These are phyloP conservation scores for Sphagnurus paluster DNA, from an alignment of 1,284 basidiomycete genomes.

Conservation along the genomic window DNA sequence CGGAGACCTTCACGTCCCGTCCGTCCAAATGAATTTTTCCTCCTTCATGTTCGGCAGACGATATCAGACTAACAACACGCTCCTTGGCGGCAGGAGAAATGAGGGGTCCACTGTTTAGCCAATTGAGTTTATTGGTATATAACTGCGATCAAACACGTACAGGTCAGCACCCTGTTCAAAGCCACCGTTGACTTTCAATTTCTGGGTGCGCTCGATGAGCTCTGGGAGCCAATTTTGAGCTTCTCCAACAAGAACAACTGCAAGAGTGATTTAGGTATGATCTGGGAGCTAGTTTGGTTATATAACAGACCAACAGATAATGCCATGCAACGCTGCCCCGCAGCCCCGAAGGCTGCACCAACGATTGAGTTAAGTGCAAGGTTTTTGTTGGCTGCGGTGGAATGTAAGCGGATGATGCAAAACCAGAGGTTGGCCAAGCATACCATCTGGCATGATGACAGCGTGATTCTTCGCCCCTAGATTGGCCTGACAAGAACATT, in stretches of 20 bases:
- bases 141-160: slow-evolving; percentile 45
- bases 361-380: slow-evolving; percentile 90
- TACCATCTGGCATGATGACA: slow-evolving; percentile 93
- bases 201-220: slow-evolving; percentile 80
- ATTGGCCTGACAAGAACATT: slow-evolving; percentile 67
- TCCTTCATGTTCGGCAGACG: slow-evolving; percentile 82
- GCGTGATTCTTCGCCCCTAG: slow-evolving; percentile 97
- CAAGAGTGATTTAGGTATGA: slow-evolving; percentile 9
- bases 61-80: slow-evolving; percentile 78
- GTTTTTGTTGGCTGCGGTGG: slow-evolving; percentile 83
- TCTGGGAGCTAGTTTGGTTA: neutral
- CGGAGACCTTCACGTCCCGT: slow-evolving; percentile 64
- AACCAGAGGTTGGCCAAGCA: slow-evolving; percentile 17
- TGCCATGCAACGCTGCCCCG: slow-evolving; percentile 97
- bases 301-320: slow-evolving; percentile 72
- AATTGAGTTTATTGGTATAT: slow-evolving; percentile 7
- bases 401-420: slow-evolving; percentile 7
- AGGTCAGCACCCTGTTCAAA: slow-evolving; percentile 89
- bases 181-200: slow-evolving; percentile 85
- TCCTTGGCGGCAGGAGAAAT: slow-evolving; percentile 88
- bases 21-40: slow-evolving; percentile 91
- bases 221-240: slow-evolving; percentile 86
- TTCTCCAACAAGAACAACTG: slow-evolving; percentile 83
- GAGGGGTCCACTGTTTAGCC: slow-evolving; percentile 75
- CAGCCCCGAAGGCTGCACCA: slow-evolving; percentile 96